These are phyloP conservation scores for Rhynchosporium secalis DNA, from an alignment of 2,329 filamentous ascomycete species.

Conservation along the genomic window DNA sequence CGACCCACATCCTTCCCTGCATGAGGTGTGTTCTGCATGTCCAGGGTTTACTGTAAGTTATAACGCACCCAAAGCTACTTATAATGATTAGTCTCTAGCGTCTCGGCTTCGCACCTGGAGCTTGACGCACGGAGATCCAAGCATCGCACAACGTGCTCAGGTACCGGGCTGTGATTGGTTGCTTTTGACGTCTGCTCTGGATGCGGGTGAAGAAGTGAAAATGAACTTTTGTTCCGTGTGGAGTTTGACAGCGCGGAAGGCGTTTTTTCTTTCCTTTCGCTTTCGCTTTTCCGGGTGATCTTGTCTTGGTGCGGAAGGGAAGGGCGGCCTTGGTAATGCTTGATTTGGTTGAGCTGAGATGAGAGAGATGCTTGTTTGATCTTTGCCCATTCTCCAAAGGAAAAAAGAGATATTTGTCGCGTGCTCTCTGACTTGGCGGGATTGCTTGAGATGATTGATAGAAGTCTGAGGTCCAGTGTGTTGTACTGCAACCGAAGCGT, in stretches of 20 bases:
- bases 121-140: conserved; percentile 9
- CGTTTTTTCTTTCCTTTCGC: not conserved
- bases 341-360: not conserved
- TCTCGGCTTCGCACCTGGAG: conserved; percentile 10
- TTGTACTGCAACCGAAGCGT: no score
- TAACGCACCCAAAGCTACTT: not conserved
- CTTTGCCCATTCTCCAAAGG: no score
- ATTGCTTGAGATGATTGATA: no score
- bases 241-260: not conserved
- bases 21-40: not conserved
- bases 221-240: not conserved
- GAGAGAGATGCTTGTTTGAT: not conserved
- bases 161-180: conserved; percentile 23
- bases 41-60: not conserved
- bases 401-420: no score
- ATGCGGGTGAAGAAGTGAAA: not conserved
- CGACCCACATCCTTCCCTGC: no score
- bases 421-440: no score
- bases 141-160: conserved; percentile 21
- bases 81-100: not conserved
- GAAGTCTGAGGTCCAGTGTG: no score
- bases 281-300: not conserved
- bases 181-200: conserved; percentile 19
- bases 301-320: not conserved
- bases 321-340: not conserved